Percentiles rank a stretch among this genome's conserved stretches.
These are phyloP conservation scores for Aspergillus heteromorphus DNA, from an alignment of 495 filamentous ascomycete species.

Conservation along the genomic window DNA sequence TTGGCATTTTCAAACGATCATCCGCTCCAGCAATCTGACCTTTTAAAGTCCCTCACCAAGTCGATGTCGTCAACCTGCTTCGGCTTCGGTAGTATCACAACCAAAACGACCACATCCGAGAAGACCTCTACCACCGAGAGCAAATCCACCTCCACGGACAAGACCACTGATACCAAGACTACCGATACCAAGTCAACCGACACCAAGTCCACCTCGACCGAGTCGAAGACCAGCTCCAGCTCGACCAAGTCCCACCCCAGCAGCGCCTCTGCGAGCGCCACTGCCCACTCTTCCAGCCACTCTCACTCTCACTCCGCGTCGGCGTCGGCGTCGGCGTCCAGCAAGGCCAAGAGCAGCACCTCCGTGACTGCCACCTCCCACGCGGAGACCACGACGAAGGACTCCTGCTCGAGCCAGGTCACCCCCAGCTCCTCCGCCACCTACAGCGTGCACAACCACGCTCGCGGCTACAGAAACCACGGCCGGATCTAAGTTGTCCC, in stretches of 20 bases:
- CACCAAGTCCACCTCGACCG: background rate
- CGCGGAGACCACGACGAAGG: background rate
- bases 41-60: background rate
- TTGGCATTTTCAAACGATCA: background rate
- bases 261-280: background rate
- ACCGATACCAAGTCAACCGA: background rate
- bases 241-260: background rate
- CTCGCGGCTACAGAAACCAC: background rate
- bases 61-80: conserved; percentile 1
- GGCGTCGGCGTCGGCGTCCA: background rate
- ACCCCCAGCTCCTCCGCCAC: background rate
- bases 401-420: background rate
- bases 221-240: background rate
- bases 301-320: background rate
- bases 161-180: background rate
- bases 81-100: background rate
- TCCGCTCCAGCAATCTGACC: background rate
- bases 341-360: background rate
- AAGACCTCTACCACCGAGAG: background rate
- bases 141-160: background rate
- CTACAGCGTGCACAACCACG: background rate
- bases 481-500: background rate
- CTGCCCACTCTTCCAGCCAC: background rate
- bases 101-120: background rate
- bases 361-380: background rate